A percentile compares a stretch with the other conserved stretches of the same genome.
Conservation (phyloP, 1,284 basidiomycete genomes). For the Stygiomarasmius scandens region DNA sequence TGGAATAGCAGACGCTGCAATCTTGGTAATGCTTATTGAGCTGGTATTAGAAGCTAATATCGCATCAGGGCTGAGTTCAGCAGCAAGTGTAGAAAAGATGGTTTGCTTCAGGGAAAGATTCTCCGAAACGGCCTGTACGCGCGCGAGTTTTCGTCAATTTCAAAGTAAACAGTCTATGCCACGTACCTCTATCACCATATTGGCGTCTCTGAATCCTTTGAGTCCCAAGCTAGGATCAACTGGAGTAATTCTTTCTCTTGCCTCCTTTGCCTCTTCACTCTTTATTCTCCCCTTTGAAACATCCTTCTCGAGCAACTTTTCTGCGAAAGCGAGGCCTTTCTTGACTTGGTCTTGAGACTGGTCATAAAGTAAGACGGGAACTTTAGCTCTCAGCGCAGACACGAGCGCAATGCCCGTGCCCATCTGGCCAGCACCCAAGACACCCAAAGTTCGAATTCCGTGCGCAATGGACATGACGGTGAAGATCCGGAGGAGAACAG, state of each 20-base stretch:
- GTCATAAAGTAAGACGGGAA: constrained; percentile 79
- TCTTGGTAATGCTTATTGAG: constrained; percentile 93
- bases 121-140: constrained; percentile 83
- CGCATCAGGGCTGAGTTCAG: constrained; percentile 68
- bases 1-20: constrained; percentile 78
- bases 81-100: constrained; percentile 77
- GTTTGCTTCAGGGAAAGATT: constrained; percentile 78
- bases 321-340: constrained; percentile 74
- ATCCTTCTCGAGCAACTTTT: constrained; percentile 87
- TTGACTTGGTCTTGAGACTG: constrained; percentile 64
- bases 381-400: constrained; percentile 76
- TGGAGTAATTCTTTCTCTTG: constrained; percentile 63
- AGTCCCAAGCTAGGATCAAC: constrained; percentile 46
- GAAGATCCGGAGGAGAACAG: constrained; percentile 29
- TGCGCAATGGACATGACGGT: constrained; percentile 51
- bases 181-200: constrained; percentile 87
- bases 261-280: constrained; percentile 73
- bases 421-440: constrained; percentile 87
- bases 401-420: constrained; percentile 88
- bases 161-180: neutral
- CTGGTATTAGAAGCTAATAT: constrained; percentile 95
- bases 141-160: neutral
- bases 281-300: constrained; percentile 84
- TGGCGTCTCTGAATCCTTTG: constrained; percentile 69
- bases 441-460: constrained; percentile 69